Percentiles rank a stretch among this genome's conserved stretches.
Conservation (phyloP, 2,329 filamentous ascomycete species). For the Colletotrichum gloeosporioides region DNA sequence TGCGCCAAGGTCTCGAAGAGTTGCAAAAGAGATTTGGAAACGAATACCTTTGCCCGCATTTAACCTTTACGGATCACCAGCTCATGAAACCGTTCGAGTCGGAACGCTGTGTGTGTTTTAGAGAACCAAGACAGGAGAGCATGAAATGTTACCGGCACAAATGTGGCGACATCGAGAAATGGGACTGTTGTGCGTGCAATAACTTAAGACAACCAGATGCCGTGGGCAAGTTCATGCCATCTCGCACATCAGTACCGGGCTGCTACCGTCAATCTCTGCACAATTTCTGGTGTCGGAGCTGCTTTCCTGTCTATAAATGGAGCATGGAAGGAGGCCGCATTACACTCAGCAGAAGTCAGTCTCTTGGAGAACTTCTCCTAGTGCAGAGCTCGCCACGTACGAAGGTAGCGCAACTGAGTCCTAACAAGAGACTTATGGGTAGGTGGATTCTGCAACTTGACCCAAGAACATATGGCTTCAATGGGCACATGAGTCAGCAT, state of each 20-base stretch:
- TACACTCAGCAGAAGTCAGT: background rate
- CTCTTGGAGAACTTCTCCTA: background rate
- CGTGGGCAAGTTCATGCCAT: background rate
- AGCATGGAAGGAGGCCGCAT: background rate
- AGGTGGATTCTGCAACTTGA: background rate
- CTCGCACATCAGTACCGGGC: background rate
- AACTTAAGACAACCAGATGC: background rate
- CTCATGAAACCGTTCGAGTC: background rate
- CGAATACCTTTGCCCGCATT: background rate
- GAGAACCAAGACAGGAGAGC: background rate
- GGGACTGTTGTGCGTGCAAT: background rate
- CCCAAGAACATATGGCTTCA: background rate
- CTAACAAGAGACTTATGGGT: background rate
- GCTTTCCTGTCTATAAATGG: background rate
- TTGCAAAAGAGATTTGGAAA: background rate
- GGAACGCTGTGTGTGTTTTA: background rate
- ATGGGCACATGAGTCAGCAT: background rate
- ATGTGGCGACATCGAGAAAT: background rate
- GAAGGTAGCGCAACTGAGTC: background rate
- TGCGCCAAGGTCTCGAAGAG: background rate
- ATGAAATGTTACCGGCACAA: background rate
- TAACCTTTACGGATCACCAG: background rate
- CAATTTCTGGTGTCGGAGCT: background rate
- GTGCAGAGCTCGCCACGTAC: background rate
- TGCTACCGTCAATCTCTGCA: background rate